Evolutionary conservation across 108 stramenopile genomes (phyloP).

Genomic region (Skeletonema tropicum): DNA sequence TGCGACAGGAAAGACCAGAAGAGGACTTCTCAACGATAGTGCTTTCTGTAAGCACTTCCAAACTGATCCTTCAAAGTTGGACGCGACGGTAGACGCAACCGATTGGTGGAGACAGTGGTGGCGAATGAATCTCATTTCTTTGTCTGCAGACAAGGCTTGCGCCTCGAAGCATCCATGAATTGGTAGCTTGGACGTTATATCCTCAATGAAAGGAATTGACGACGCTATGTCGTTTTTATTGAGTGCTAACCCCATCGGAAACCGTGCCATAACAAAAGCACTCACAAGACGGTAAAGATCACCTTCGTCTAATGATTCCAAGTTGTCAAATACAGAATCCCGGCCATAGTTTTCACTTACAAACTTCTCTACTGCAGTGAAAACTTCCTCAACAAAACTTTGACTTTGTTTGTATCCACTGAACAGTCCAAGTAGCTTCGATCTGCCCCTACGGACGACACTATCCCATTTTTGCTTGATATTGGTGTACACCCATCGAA

Average conservation of each 20-base stretch:
- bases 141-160: constrained; percentile 63
- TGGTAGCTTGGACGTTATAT: constrained; percentile 62
- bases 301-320: constrained; percentile 72
- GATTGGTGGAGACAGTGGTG: constrained; percentile 33
- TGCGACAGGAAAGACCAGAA: constrained; percentile 80
- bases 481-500: constrained; percentile 66
- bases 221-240: constrained; percentile 86
- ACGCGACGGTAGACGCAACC: constrained; percentile 3
- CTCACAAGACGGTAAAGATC: constrained; percentile 85
- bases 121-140: constrained; percentile 80
- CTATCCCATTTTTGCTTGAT: constrained; percentile 80
- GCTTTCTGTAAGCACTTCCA: constrained; percentile 81
- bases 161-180: constrained; percentile 81
- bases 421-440: constrained; percentile 78
- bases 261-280: constrained; percentile 80
- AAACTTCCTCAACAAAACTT: constrained; percentile 54
- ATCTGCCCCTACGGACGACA: constrained; percentile 61
- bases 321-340: constrained; percentile 57
- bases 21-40: constrained; percentile 60
- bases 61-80: constrained; percentile 27
- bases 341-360: constrained; percentile 55
- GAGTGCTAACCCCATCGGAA: constrained; percentile 88
- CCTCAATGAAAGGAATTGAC: constrained; percentile 43
- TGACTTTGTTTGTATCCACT: constrained; percentile 86
- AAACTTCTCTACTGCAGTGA: constrained; percentile 66